Base-by-base conservation (phyloP, 805 yeast genomes). In the Saccharomycopsis javanensis region DNA sequence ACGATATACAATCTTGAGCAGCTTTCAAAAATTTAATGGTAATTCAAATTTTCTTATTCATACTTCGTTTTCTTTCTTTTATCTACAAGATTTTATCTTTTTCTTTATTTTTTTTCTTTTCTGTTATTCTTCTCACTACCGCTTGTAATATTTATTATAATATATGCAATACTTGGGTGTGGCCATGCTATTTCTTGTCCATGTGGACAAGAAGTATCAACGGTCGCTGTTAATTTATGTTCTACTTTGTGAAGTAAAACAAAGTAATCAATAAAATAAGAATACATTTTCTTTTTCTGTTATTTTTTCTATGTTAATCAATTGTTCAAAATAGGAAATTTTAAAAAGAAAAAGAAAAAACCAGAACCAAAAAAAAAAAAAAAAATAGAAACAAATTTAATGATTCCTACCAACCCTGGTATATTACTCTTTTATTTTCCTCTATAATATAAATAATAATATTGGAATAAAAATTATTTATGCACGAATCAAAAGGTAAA, bases 401-500 rank as follows among this genome's bases (percentile, higher is more conserved):
- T n/a, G n/a, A n/a, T n/a, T n/a, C 8, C 15, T 42, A 20, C 15
- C 13, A 10, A 10, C 25, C 11, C 28, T 31, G 10, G 15, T 18
- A 38, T 3, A 35, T 37, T 37, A 42, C 48, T 38, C 38, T 20
- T 42, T 42, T n/a, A 20, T 42, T 28, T 6, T 42, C 25, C 23
- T 23, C 28, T 23, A 42, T 42, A 42, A 42, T 42, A 42, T 42
- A 42, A 42, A 42, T 20, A 11, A n/a, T n/a, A n/a, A n/a, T n/a
- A n/a, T n/a, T n/a, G n/a, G n/a, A n/a, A n/a, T n/a, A n/a, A n/a
- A n/a, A 38, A 16, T n/a, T 27, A 42, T 30, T 51, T 25, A 60
- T 50, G 61, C 55, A 76, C 99, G 90, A 67, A 92, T 85, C 69
- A 94, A 78, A 66, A 94, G 77, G 74, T 91, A 94, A 62, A 95